Conservation (phyloP, 306 rosid species). For the Trichosanthes truncata region DNA sequence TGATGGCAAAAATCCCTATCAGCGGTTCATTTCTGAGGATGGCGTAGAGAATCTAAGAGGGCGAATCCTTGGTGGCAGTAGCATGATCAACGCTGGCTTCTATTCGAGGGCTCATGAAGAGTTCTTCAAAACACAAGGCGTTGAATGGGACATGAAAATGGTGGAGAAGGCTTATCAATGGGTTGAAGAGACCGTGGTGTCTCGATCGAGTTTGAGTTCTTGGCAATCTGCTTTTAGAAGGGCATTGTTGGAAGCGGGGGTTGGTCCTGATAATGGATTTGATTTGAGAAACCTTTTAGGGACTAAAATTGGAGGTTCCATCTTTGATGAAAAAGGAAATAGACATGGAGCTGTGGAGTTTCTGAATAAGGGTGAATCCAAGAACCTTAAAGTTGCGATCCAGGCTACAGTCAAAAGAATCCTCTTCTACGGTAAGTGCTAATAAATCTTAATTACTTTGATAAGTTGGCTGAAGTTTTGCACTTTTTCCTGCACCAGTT, state of each 20-base stretch:
- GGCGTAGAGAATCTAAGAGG: conserved; percentile 19
- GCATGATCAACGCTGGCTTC: conserved; percentile 16
- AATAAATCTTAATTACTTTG: background rate
- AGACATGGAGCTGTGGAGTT: conserved; percentile 28
- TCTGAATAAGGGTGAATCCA: background rate
- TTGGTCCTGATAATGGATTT: conserved; percentile 12
- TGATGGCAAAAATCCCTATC: background rate
- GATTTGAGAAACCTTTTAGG: conserved; percentile 2
- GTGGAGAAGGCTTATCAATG: conserved; percentile 15
- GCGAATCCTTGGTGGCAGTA: conserved; percentile 19
- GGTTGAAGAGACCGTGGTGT: conserved; percentile 15
- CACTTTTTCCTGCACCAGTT: too few relatives aligned
- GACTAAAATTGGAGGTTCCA: conserved; percentile 10
- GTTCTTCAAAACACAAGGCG: conserved; percentile 2
- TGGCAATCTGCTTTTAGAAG: conserved; percentile 7
- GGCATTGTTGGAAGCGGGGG: conserved; percentile 12
- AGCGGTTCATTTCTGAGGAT: conserved; percentile 6
- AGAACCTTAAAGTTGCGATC: conserved; percentile 12
- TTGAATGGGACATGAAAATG: conserved; percentile 13
- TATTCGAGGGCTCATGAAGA: conserved; percentile 10
- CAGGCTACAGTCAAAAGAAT: conserved; percentile 13
- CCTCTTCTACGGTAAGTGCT: conserved; percentile 10
- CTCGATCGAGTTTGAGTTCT: background rate
- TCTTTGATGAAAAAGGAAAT: conserved; percentile 1
- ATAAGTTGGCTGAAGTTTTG: too few relatives aligned